Base-by-base conservation (phyloP, 768 basidiomycete genomes). In the Leccinum disarticulatum region DNA sequence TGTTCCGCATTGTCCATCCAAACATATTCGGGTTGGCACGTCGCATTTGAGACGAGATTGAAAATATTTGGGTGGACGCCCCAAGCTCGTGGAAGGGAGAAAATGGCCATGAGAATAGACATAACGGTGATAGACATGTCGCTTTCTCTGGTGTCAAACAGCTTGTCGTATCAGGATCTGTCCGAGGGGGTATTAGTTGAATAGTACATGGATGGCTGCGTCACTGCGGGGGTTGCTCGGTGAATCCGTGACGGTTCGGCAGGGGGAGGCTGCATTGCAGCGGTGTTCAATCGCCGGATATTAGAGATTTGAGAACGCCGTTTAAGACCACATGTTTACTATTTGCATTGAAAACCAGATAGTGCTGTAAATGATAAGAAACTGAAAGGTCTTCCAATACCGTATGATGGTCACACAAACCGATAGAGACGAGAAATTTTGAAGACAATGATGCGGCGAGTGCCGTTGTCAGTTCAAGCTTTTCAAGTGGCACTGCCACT, bases 1-100 rank as follows among this genome's bases (percentile, higher is more conserved):
- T 47, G 36, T 22, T 68, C 61, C 1, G 46, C 51, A 17, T 62
- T 68, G 43, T 71, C 38, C 72, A 73, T 73, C 72, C 72, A 73
- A 11, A 36, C 31, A 58, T 70, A 69, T 2, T 54, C 57, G 11
- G 54, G 0, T 25, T 41, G 53, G 53, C 71, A 73, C 0, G 53
- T 55, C 17, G 63, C 71, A 56, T 51, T 50, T 0, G 72, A 61
- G 13, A 30, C 11, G 10, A 62, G 38, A 17, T 5, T 3, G 3
- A 68, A 65, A 9, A 59, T 14, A 17, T 61, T 49, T 27, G 68
- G 61, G 22, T 51, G 66, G 9, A 27, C 15, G 9, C 51, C 38
- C 59, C 58, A 54, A 8, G 54, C 66, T n/a, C 17, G 61, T 38
- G 54, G 17, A 33, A 61, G 22, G 43, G 38, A 51, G 27, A 52